Evolutionary conservation across 371 early-diverging fungal genomes (phyloP).

Genomic region (Lichtheimia corymbifera): DNA sequence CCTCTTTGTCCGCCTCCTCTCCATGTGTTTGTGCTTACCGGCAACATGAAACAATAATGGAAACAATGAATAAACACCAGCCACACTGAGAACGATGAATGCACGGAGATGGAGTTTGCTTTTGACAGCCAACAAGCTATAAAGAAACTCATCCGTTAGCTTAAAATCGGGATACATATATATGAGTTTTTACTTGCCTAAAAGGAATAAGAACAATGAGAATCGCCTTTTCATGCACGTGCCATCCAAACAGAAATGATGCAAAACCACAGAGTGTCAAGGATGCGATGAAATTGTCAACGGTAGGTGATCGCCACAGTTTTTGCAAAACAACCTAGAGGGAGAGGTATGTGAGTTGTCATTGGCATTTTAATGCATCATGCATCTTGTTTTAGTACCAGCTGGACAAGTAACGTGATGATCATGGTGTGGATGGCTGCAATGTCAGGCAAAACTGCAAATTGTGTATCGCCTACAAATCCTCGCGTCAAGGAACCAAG

Average conservation of each 20-base stretch:
- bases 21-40: slow-evolving; percentile 45
- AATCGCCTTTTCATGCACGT: slow-evolving; percentile 97
- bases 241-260: slow-evolving; percentile 96
- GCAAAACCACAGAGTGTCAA: slow-evolving; percentile 82
- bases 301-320: slow-evolving; percentile 70
- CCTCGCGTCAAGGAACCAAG: slow-evolving; percentile 84
- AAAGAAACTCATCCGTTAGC: slow-evolving; percentile 4
- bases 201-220: slow-evolving; percentile 84
- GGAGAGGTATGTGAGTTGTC: neutral
- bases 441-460: slow-evolving; percentile 79
- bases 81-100: slow-evolving; percentile 65
- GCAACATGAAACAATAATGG: slow-evolving; percentile 83
- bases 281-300: slow-evolving; percentile 71
- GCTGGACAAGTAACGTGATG: slow-evolving; percentile 73
- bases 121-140: slow-evolving; percentile 48
- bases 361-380: neutral
- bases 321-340: slow-evolving; percentile 40
- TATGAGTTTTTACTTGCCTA: slow-evolving; percentile 41
- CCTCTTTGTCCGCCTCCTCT: neutral
- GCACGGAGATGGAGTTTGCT: slow-evolving; percentile 53
- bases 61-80: slow-evolving; percentile 80
- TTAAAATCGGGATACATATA: neutral
- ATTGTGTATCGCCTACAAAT: slow-evolving; percentile 86
- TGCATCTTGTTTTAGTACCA: slow-evolving; percentile 43
- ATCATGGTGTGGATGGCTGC: slow-evolving; percentile 75